phyloP scores from a whole-genome alignment of 768 basidiomycete species.

The Phylloporus sp. region DNA sequence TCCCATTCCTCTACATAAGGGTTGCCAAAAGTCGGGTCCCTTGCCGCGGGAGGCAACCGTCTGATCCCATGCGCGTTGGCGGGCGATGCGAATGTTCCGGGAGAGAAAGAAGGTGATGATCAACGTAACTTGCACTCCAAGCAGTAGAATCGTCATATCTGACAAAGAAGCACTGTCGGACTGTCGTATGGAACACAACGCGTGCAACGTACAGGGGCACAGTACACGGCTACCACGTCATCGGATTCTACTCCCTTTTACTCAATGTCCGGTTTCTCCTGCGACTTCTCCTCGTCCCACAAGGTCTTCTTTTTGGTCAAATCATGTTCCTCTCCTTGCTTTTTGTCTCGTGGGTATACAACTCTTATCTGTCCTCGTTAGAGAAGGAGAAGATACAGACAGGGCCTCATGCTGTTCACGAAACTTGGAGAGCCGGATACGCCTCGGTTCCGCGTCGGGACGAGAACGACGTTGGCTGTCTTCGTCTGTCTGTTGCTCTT shows the following conservation, averaged over 20 bases:
- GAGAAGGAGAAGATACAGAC: conserved; percentile 29
- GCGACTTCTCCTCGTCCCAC: conserved; percentile 34
- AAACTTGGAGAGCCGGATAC: conserved; percentile 10
- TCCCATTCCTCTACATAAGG: conserved; percentile 83
- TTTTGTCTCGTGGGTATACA: conserved; percentile 33
- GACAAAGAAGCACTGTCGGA: not conserved
- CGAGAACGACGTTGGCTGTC: conserved; percentile 22
- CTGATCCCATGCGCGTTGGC: conserved; percentile 74
- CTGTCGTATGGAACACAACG: too few species aligned
- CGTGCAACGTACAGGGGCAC: too few species aligned
- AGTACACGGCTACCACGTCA: conserved; percentile 6
- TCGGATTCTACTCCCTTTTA: conserved; percentile 27
- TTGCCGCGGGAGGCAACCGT: conserved; percentile 84
- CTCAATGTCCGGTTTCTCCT: conserved; percentile 30
- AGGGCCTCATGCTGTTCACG: conserved; percentile 7
- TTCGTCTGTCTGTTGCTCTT: conserved; percentile 25
- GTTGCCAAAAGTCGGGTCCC: conserved; percentile 76
- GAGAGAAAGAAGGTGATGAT: conserved; percentile 83
- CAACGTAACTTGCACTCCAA: conserved; percentile 68
- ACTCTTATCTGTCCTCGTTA: too few species aligned
- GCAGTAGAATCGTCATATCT: conserved; percentile 74
- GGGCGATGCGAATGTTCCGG: conserved; percentile 77
- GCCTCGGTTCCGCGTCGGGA: too few species aligned
- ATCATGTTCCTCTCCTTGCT: conserved; percentile 32
- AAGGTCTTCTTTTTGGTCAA: conserved; percentile 33